These are phyloP conservation scores for Zelonia costaricensis DNA, from an alignment of 208 protist genomes.

Conservation along the genomic window DNA sequence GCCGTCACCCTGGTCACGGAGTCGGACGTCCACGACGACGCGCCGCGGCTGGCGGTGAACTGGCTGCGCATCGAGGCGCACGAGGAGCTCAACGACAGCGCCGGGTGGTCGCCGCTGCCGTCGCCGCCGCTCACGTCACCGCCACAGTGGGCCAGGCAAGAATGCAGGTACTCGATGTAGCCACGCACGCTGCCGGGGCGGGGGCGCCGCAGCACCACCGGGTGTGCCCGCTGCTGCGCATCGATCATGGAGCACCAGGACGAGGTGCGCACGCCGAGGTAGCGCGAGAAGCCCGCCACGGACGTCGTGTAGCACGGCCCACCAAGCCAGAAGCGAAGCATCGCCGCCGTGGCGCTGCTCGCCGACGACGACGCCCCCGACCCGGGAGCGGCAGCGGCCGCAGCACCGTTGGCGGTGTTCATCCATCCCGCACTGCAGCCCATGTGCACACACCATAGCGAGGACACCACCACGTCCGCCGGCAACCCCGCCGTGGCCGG, in stretches of 20 bases:
- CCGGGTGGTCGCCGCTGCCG: not conserved
- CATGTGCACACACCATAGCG: slow-evolving; percentile 41
- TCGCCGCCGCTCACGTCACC: not conserved
- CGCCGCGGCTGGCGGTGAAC: not conserved
- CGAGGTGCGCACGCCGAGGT: slow-evolving; percentile 10
- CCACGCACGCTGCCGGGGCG: slow-evolving; percentile 34
- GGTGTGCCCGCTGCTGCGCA: slow-evolving; percentile 6
- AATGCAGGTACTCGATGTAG: slow-evolving; percentile 31
- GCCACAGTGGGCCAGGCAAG: not conserved
- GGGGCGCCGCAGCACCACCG: slow-evolving; percentile 26
- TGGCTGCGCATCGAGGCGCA: not conserved
- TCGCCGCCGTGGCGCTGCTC: slow-evolving; percentile 3
- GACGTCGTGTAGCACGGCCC: slow-evolving; percentile 47
- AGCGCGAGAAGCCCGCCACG: slow-evolving; percentile 26
- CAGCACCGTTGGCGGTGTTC: not conserved
- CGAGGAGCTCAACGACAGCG: slow-evolving; percentile 3
- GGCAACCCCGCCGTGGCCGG: not conserved
- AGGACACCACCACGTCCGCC: slow-evolving; percentile 38
- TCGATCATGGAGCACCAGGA: slow-evolving; percentile 12
- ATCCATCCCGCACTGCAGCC: slow-evolving; percentile 14
- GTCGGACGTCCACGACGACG: not conserved
- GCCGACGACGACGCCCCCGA: no score
- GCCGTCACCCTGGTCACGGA: slow-evolving; percentile 22
- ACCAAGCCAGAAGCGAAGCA: slow-evolving; percentile 34
- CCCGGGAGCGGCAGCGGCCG: no score